Evolutionary conservation across 306 rosid species (phyloP).

Genomic region (Inga oerstediana): DNA sequence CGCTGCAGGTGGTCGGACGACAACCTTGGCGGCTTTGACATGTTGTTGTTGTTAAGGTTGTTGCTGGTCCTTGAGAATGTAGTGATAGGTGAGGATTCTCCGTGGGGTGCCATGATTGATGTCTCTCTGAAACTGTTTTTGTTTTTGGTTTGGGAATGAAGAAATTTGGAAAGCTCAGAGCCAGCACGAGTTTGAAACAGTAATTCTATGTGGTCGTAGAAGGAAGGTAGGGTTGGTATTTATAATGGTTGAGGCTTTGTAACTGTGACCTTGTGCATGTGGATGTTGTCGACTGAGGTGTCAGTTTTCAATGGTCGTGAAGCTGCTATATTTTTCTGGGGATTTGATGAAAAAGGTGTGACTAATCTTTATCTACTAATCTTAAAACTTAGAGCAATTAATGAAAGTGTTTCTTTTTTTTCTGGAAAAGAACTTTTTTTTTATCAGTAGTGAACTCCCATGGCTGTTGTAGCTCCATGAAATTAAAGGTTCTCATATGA

Average conservation of each 20-base stretch:
- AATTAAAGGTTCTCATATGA: conserved; percentile 31
- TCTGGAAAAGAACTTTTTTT: neutral
- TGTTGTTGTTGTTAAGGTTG: neutral
- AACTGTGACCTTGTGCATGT: conserved; percentile 35
- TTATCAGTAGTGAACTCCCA: conserved; percentile 3
- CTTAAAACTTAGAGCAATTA: neutral
- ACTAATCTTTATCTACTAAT: conserved; percentile 3
- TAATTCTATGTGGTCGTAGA: conserved; percentile 16
- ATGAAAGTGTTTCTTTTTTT: neutral
- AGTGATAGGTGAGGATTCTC: conserved; percentile 49
- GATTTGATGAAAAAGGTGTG: conserved; percentile 39
- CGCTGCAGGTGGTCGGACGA: conserved; percentile 63
- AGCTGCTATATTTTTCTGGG: conserved; percentile 52
- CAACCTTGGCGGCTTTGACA: conserved; percentile 56
- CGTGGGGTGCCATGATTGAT: conserved; percentile 73
- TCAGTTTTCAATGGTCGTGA: conserved; percentile 60
- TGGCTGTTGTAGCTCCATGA: conserved; percentile 29
- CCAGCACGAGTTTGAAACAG: conserved; percentile 2
- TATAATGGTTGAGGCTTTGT: conserved; percentile 45
- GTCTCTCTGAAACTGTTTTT: neutral
- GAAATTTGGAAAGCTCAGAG: neutral
- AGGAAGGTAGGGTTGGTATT: conserved; percentile 38
- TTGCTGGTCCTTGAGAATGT: conserved; percentile 38
- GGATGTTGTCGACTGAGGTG: conserved; percentile 52
- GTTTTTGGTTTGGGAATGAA: neutral